Conservation (phyloP, 192 early-diverging fungal species). For the Coemansia sp. region DNA sequence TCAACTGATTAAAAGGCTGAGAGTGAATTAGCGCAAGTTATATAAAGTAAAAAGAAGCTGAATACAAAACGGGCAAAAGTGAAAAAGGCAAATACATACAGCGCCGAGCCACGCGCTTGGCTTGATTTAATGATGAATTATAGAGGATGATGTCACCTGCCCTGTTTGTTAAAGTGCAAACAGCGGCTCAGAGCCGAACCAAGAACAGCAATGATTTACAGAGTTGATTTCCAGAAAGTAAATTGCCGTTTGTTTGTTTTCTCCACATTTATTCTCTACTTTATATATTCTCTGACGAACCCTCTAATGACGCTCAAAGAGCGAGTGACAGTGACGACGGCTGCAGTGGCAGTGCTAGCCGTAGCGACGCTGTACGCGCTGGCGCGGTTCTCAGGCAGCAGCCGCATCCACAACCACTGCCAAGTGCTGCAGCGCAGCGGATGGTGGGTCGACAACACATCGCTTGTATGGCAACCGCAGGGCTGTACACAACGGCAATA, state of each 20-base stretch:
- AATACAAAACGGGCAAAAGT: not conserved
- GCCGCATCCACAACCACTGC: slow-evolving; percentile 34
- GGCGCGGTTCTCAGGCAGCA: slow-evolving; percentile 25
- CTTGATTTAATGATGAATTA: no score
- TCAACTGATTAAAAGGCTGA: not conserved
- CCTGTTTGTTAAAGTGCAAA: no score
- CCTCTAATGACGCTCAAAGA: slow-evolving; percentile 4
- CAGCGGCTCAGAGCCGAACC: no score
- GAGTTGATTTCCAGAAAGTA: no score
- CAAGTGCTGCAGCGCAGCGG: slow-evolving; percentile 33
- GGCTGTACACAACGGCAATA: slow-evolving; percentile 65
- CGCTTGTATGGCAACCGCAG: slow-evolving; percentile 60
- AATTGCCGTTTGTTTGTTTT: no score
- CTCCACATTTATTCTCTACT: no score
- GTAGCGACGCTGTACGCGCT: slow-evolving; percentile 18
- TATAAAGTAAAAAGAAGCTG: not conserved
- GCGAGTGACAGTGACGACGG: slow-evolving; percentile 6
- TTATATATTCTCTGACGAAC: no score
- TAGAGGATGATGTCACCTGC: no score
- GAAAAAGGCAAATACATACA: not conserved
- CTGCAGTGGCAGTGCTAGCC: not conserved
- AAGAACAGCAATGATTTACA: no score
- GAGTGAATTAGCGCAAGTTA: not conserved
- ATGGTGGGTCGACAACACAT: slow-evolving; percentile 52
- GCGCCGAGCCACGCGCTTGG: no score